A percentile compares a stretch with the other conserved stretches of the same genome.
Conservation (phyloP, 306 rosid genomes). For the Prunus armeniaca region DNA sequence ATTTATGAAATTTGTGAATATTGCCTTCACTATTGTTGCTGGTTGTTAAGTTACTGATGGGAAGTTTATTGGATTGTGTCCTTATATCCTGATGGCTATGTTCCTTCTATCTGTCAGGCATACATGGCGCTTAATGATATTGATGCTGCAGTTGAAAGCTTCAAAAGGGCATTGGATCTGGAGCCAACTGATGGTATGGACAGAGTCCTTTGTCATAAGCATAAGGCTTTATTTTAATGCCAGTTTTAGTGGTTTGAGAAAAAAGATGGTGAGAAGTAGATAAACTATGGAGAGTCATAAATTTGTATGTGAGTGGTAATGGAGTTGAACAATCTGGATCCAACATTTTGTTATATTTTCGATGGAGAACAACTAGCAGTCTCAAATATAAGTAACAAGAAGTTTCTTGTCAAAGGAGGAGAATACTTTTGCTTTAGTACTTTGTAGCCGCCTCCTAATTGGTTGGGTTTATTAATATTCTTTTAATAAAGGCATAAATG, state of each 20-base stretch:
- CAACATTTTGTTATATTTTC: neutral
- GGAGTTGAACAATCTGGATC: neutral
- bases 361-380: neutral
- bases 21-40: conserved; percentile 5
- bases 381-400: neutral
- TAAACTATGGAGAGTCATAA: neutral
- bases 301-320: neutral
- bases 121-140: conserved; percentile 78
- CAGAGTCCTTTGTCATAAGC: neutral
- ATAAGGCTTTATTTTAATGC: neutral
- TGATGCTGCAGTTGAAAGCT: conserved; percentile 88
- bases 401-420: neutral
- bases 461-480: neutral
- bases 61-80: conserved; percentile 2
- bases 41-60: conserved; percentile 3
- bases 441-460: neutral
- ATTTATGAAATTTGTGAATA: neutral
- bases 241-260: neutral
- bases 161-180: conserved; percentile 66
- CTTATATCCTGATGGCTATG: conserved; percentile 20
- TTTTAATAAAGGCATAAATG: neutral
- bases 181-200: conserved; percentile 80
- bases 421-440: neutral
- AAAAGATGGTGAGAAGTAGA: neutral
- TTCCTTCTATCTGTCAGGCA: conserved; percentile 46